Evolutionary conservation across 345 rosid species (phyloP).

Genomic region (Ceriops decandra): DNA sequence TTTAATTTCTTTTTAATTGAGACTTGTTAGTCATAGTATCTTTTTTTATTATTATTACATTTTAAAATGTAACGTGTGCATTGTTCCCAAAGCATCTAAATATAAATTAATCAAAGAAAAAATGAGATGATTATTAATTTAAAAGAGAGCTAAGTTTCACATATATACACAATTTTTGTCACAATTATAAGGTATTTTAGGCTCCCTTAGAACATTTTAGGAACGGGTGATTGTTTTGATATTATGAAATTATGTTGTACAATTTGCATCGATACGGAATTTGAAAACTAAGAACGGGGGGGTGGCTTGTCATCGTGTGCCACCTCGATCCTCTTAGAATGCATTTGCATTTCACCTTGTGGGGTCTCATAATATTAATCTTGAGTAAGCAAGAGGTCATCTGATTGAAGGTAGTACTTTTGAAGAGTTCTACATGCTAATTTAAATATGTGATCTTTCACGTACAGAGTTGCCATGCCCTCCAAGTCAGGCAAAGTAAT

Average conservation of each 20-base stretch:
- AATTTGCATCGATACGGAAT: too few relatives aligned
- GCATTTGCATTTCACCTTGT: slow-evolving; percentile 8
- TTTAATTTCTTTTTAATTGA: too few relatives aligned
- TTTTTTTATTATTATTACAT: too few relatives aligned
- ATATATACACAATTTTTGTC: too few relatives aligned
- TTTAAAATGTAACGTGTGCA: too few relatives aligned
- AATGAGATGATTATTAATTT: not conserved
- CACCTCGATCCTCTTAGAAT: not conserved
- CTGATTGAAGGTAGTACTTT: not conserved
- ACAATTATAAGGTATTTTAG: too few relatives aligned
- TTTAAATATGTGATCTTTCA: not conserved
- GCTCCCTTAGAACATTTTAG: too few relatives aligned
- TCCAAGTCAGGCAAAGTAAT: not conserved
- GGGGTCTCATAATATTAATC: not conserved
- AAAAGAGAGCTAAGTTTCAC: not conserved
- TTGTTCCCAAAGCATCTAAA: too few relatives aligned
- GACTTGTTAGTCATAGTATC: too few relatives aligned
- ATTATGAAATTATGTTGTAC: too few relatives aligned
- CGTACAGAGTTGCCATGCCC: not conserved
- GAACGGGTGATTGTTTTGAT: not conserved
- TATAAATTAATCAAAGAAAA: too few relatives aligned
- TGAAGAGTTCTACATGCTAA: not conserved
- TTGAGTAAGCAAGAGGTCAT: not conserved
- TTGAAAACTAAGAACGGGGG: not conserved
- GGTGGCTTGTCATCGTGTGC: slow-evolving; percentile 5